phyloP scores from a whole-genome alignment of 306 rosid genomes.

The Pyrus communis region DNA sequence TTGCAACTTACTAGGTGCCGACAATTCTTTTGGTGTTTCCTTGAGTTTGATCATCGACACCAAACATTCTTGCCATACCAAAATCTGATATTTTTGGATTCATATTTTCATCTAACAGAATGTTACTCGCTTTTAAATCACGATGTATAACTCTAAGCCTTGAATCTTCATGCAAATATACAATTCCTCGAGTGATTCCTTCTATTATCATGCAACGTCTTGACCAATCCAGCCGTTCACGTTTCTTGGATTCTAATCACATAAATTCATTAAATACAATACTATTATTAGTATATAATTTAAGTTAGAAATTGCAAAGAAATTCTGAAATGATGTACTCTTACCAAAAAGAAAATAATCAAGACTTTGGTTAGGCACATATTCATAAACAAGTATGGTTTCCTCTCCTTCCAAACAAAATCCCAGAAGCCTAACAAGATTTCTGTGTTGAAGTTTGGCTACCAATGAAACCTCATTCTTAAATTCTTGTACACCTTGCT shows the following conservation, averaged over 20 bases:
- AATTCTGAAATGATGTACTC: no score
- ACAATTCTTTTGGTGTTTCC: not conserved
- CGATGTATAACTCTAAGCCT: constrained; percentile 28
- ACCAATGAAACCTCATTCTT: no score
- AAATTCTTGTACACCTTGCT: no score
- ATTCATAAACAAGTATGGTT: constrained; percentile 20
- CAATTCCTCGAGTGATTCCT: constrained; percentile 27
- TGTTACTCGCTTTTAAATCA: constrained; percentile 37
- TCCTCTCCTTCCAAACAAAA: constrained; percentile 29
- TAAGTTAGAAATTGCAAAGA: no score
- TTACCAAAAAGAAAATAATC: constrained; percentile 9
- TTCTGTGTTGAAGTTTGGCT: no score
- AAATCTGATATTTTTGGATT: constrained; percentile 43
- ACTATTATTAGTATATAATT: no score
- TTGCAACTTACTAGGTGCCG: not conserved
- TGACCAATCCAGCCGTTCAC: constrained; percentile 28
- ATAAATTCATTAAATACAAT: no score
- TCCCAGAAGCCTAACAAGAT: not conserved
- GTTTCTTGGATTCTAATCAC: not conserved
- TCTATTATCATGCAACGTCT: constrained; percentile 22
- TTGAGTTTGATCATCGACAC: not conserved
- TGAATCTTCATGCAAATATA: constrained; percentile 38
- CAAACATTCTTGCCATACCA: constrained; percentile 34
- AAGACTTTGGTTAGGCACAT: constrained; percentile 9
- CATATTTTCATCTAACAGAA: constrained; percentile 32